Evolutionary conservation across 75 land plant species (phyloP), one percentile per base, ranked within the genome.

Genomic region (Gnetum montanum): DNA sequence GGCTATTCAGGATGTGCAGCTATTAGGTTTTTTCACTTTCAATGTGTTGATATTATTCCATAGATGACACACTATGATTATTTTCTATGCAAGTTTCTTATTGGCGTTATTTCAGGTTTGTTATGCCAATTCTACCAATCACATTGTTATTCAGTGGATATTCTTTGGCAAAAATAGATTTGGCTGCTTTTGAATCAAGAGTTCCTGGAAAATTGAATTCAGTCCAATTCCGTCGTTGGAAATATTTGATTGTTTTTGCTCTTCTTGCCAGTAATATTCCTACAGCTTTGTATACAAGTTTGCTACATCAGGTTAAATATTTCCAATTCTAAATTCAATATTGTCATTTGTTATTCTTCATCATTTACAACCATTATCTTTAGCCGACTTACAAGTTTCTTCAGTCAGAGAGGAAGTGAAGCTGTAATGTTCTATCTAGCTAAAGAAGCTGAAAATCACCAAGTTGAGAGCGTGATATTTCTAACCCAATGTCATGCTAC

Each of bases 291-390:
- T 92, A 92, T 46, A 92, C 79, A 79, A 78, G 83, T 40, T 48
- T 74, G 59, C 55, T 84, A 49, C 97, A 92, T 60, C 97, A 92
- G 94, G 94, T 92, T n/a, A n/a, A n/a, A n/a, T n/a, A n/a, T n/a
- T n/a, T n/a, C n/a, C n/a, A 58, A 43, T 19, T 48, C 47, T 5
- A 26, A 31, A 8, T 24, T 19, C 49, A 7, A 54, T 6, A 58
- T 15, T 62, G 13, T 34, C 4, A 13, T 28, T 13, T 26, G 8
- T 28, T 15, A 5, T 8, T 30, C 31, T 30, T 40, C 41, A 10
- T 40, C 15, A 15, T 40, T 40, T 40, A n/a, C n/a, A n/a, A n/a
- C n/a, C 62, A 18, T 62, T 34, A 6, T 29, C 18, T 3, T 3
- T 23, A 4, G n/a, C n/a, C n/a, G n/a, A n/a, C n/a, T n/a, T n/a